These are phyloP conservation scores for Orbilia javanica DNA, from an alignment of 2,329 filamentous ascomycete species.

Conservation along the genomic window DNA sequence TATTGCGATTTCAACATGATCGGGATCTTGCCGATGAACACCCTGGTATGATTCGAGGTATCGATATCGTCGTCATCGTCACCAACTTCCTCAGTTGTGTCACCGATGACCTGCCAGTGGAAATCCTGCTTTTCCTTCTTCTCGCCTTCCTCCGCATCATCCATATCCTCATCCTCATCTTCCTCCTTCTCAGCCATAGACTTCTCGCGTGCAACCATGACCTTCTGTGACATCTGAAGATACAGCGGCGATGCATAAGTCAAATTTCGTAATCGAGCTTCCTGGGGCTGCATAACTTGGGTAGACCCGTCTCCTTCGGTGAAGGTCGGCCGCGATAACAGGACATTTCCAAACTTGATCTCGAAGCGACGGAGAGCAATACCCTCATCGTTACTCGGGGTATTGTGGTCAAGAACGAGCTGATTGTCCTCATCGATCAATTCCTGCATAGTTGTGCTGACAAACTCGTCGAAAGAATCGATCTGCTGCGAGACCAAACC, in stretches of 20 bases:
- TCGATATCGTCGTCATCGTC: conserved; percentile 70
- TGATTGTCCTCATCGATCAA: conserved; percentile 91
- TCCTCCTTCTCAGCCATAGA: conserved; percentile 82
- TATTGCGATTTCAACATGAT: conserved; percentile 99
- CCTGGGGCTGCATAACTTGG: conserved; percentile 87
- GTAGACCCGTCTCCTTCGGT: conserved; percentile 93
- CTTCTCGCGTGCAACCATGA: conserved; percentile 74
- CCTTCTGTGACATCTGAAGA: conserved; percentile 86
- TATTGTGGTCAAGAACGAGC: conserved; percentile 92
- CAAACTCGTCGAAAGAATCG: conserved; percentile 98
- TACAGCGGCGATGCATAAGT: conserved; percentile 95
- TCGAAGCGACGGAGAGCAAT: conserved; percentile 92
- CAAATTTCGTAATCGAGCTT: conserved; percentile 93
- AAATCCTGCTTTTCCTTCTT: conserved; percentile 63
- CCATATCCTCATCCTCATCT: conserved; percentile 68
- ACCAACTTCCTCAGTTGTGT: conserved; percentile 67
- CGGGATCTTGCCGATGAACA: conserved; percentile 94
- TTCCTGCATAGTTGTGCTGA: conserved; percentile 91
- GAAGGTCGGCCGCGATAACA: conserved; percentile 88
- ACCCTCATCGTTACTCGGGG: conserved; percentile 79
- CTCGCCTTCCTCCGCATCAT: conserved; percentile 63
- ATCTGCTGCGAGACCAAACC: conserved; percentile 97
- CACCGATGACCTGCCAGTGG: conserved; percentile 61
- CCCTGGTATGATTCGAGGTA: conserved; percentile 64
- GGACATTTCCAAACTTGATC: conserved; percentile 91